phyloP scores from a whole-genome alignment of 352 stramenopile species.

The Pythium scleroteichum region DNA sequence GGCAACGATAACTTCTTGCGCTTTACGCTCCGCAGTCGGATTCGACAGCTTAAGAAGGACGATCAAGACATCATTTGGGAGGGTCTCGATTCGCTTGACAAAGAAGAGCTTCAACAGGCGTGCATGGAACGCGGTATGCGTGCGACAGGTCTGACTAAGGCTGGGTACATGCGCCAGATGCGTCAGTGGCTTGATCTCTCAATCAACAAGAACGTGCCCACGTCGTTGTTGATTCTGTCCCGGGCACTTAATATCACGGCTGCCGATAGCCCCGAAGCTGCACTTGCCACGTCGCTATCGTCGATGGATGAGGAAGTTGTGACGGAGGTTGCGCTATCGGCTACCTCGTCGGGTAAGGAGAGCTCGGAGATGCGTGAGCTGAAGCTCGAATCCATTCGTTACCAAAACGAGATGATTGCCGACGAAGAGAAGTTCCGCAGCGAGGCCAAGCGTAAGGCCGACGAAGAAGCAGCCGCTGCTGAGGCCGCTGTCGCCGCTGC shows the following conservation, averaged over 20 bases:
- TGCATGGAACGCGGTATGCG: slow-evolving; percentile 98
- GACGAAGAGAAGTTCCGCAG: slow-evolving; percentile 91
- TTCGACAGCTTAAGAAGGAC: slow-evolving; percentile 96
- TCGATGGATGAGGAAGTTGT: slow-evolving; percentile 88
- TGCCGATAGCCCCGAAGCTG: slow-evolving; percentile 77
- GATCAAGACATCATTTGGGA: slow-evolving; percentile 99
- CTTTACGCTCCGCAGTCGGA: slow-evolving; percentile 93
- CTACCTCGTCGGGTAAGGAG: slow-evolving; percentile 67
- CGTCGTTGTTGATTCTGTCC: slow-evolving; percentile 98
- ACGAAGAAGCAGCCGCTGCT: slow-evolving; percentile 55
- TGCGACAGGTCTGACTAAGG: slow-evolving; percentile 95
- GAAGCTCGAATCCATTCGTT: slow-evolving; percentile 91
- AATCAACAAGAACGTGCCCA: slow-evolving; percentile 98
- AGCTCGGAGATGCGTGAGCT: slow-evolving; percentile 76
- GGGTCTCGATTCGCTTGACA: slow-evolving; percentile 96
- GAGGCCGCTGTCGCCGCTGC: slow-evolving; percentile 33
- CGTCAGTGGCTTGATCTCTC: slow-evolving; percentile 98
- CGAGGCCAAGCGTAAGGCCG: slow-evolving; percentile 76
- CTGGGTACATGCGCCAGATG: slow-evolving; percentile 94
- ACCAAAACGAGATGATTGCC: slow-evolving; percentile 96
- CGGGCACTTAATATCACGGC: slow-evolving; percentile 95
- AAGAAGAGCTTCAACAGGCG: slow-evolving; percentile 96
- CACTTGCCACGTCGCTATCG: slow-evolving; percentile 87
- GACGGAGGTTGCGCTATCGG: slow-evolving; percentile 81
- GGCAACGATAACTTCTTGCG: slow-evolving; percentile 96